Conservation (phyloP, 2,329 filamentous ascomycete species). For the Rosellinia necatrix region DNA sequence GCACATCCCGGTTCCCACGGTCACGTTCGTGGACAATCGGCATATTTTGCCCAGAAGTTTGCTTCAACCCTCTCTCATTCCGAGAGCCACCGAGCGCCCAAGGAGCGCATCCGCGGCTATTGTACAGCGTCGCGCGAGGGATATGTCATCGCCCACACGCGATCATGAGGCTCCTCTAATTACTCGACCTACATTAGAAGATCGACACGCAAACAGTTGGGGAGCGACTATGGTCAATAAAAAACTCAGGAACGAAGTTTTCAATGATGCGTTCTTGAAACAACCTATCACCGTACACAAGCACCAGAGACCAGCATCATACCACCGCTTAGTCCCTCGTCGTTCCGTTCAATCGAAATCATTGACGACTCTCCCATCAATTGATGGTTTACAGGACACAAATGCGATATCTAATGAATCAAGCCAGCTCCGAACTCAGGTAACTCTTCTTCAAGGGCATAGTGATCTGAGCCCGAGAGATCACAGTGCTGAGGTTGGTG, state of each 20-base stretch:
- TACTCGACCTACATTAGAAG: slow-evolving; percentile 52
- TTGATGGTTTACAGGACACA: slow-evolving; percentile 15
- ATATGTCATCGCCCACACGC: slow-evolving; percentile 24
- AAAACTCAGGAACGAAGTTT: slow-evolving; percentile 84
- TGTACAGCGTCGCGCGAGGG: slow-evolving; percentile 29
- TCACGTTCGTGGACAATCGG: slow-evolving; percentile 90
- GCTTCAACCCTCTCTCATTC: slow-evolving; percentile 62
- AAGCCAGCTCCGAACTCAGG: slow-evolving; percentile 34
- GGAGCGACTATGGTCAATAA: slow-evolving; percentile 91
- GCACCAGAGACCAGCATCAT: slow-evolving; percentile 66
- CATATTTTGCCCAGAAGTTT: slow-evolving; percentile 89
- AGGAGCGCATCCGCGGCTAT: slow-evolving; percentile 45
- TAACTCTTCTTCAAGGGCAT: slow-evolving; percentile 38
- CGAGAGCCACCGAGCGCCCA: slow-evolving; percentile 41
- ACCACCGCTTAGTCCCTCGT: slow-evolving; percentile 67
- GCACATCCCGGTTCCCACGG: slow-evolving; percentile 75
- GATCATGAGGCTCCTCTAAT: slow-evolving; percentile 19
- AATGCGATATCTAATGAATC: slow-evolving; percentile 10
- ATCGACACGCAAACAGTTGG: slow-evolving; percentile 72
- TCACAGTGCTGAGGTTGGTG: slow-evolving; percentile 42
- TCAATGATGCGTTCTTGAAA: slow-evolving; percentile 88
- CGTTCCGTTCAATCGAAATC: slow-evolving; percentile 52
- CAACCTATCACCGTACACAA: slow-evolving; percentile 81
- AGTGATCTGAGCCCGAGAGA: slow-evolving; percentile 43
- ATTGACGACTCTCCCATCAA: slow-evolving; percentile 37